Conservation (phyloP, 2,329 filamentous ascomycete species). For the Apiospora aurea region DNA sequence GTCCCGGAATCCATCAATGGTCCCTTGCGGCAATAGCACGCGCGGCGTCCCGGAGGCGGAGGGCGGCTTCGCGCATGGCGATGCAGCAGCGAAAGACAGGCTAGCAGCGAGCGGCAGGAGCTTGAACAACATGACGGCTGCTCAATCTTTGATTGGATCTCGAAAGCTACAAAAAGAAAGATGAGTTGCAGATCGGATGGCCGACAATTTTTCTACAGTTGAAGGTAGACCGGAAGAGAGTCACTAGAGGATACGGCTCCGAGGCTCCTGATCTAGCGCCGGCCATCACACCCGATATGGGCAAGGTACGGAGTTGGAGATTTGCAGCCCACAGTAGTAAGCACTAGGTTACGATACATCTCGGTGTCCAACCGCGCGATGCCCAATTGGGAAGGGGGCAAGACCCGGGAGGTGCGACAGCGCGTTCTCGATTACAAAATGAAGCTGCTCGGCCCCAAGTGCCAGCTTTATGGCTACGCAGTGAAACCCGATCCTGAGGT, state of each 20-base stretch:
- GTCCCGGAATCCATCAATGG: slow-evolving; percentile 46
- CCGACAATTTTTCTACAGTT: not conserved
- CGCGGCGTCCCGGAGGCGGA: not conserved
- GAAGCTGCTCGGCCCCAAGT: not conserved
- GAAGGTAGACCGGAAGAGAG: not conserved
- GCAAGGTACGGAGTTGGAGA: not conserved
- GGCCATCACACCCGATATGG: not conserved
- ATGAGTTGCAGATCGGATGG: not conserved
- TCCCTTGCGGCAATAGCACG: slow-evolving; percentile 39
- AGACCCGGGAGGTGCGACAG: too few species aligned
- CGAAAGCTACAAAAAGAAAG: not conserved
- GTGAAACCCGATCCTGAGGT: not conserved
- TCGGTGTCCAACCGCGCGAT: too few species aligned
- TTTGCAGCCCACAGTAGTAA: slow-evolving; percentile 1
- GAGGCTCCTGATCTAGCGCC: not conserved
- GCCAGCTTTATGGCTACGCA: too few species aligned
- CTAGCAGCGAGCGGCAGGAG: not conserved
- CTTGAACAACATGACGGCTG: not conserved
- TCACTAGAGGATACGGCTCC: slow-evolving; percentile 1
- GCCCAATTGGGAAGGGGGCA: too few species aligned
- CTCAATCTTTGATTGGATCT: not conserved
- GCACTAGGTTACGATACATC: not conserved
- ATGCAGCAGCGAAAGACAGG: not conserved
- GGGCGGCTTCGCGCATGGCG: not conserved
- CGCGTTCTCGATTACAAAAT: not conserved